Evolutionary conservation across 805 yeast genomes (phyloP), one percentile per base, ranked within the genome.

Genomic region (Candida easanensis): DNA sequence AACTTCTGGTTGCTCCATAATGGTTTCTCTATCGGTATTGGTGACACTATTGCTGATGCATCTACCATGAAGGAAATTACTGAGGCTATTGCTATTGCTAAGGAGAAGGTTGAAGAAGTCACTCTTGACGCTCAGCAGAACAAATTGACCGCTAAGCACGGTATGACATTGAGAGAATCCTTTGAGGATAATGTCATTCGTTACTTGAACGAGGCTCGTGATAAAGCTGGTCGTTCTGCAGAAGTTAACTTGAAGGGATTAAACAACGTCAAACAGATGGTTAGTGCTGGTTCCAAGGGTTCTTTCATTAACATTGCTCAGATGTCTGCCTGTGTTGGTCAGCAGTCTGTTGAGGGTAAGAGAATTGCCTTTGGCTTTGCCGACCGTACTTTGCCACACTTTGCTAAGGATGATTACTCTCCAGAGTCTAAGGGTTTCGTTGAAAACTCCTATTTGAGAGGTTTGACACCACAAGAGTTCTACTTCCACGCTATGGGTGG

Each of bases 401-500:
- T 93, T 65, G 89, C 98, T 8, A 93, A 93, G 66, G 99, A 93
- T 70, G 99, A 93, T 65, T 93, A 93, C 65, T 88, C 97, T 39
- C 98, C 99, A 18, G 99, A 93, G 67, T 91, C 98, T 3, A 89
- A 89, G 64, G 99, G 99, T 56, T 93, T 93, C 59, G 96, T 93
- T 48, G 97, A 95, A 66, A 93, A 93, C 64, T 93, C 99, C 13
- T 93, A 93, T 62, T 75, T 91, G 62, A 82, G 98, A 73, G 99
- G 99, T 30, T 76, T 93, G 60, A 90, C 99, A 5, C 99, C 99
- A 26, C 98, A 93, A 67, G 99, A 93, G 66, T 93, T 93, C 66
- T 90, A 93, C 65, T 93, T 93, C 84, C 99, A 93, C 65, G 97
- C 98, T 41, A 93, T 93, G 97, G 98, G 99, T 62, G 99, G 99